Evolutionary conservation across 1,284 basidiomycete species (phyloP), one percentile per base, ranked within the genome.

Genomic region (Trichosporon asahii): DNA sequence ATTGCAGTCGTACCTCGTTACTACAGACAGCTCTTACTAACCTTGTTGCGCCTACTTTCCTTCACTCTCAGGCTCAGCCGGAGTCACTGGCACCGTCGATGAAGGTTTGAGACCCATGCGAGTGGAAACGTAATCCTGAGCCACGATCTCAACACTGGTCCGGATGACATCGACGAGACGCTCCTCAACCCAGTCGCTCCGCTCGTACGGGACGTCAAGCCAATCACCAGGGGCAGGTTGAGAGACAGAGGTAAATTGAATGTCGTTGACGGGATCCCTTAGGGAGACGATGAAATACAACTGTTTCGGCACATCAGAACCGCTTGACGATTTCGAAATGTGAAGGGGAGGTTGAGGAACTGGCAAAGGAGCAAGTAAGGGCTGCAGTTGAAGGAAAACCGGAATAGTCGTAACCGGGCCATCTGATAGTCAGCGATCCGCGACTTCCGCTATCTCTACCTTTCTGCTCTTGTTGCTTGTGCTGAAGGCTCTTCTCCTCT

Each of bases 141-240:
- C 93, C 70, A 95, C 84, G 23, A 93, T 88, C 83, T 95, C 94
- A 25, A 94, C 88, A 6, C 90, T 91, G 5, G 93, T 86, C 70
- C 91, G 85, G 71, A 98, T 84, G 0, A 89, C 87, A 76, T 96
- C 95, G 1, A 94, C 94, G 70, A 96, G 88, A 27, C 91, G 83
- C 80, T 97, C 94, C 83, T 98, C 95, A 4, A 97, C 94, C 95
- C 95, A 98, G 66, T 95, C 93, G 79, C 93, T 92, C 69, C 82
- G 78, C 72, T 91, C 88, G 79, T 96, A 94, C 88, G 92, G 94
- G 37, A 95, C 85, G 1, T 90, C 88, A 67, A 97, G 82, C 95
- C 95, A 98, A 68, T 87, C 85, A 7, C 84, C 86, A 0, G 95
- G 93, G 12, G 94, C 86, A 7, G 89, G 87, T 79, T 98, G 95